Conservation (phyloP, 2,329 filamentous ascomycete genomes). For the Davidsoniella virescens region DNA sequence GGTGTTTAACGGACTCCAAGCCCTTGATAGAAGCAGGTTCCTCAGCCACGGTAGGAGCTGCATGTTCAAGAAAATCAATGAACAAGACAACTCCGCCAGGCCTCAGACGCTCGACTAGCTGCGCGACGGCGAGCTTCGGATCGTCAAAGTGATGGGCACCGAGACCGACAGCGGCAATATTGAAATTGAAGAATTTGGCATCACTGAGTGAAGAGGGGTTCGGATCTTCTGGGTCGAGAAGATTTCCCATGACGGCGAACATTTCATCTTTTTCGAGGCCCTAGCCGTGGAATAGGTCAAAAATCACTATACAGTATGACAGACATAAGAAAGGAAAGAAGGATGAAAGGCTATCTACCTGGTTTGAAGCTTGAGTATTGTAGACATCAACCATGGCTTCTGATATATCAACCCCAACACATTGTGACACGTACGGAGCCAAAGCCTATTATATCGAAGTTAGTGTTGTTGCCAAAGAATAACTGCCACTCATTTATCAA, state of each 20-base stretch:
- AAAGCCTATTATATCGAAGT: constrained; percentile 31
- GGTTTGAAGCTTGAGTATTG: constrained; percentile 41
- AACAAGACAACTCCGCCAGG: constrained; percentile 52
- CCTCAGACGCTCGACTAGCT: constrained; percentile 44
- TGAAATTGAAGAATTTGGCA: constrained; percentile 51
- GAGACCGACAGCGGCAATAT: constrained; percentile 45
- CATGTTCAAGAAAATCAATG: constrained; percentile 48
- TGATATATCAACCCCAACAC: constrained; percentile 54
- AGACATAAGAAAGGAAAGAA: not conserved
- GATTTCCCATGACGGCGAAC: constrained; percentile 40
- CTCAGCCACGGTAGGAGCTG: constrained; percentile 18
- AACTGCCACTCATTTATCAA: not conserved
- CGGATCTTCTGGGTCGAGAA: constrained; percentile 29
- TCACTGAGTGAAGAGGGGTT: constrained; percentile 39
- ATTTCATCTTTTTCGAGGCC: constrained; percentile 36
- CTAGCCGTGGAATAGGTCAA: constrained; percentile 17
- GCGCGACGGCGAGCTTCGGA: constrained; percentile 39
- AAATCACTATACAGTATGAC: not conserved
- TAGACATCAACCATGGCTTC: constrained; percentile 53
- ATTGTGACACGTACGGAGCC: constrained; percentile 43
- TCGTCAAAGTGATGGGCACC: constrained; percentile 55
- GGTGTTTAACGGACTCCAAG: constrained; percentile 33
- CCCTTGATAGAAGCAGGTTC: constrained; percentile 15
- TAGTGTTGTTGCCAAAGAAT: not conserved
- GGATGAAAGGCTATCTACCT: constrained; percentile 22